phyloP scores from a whole-genome alignment of 768 basidiomycete genomes.

The Hygrophorus pudorinus region DNA sequence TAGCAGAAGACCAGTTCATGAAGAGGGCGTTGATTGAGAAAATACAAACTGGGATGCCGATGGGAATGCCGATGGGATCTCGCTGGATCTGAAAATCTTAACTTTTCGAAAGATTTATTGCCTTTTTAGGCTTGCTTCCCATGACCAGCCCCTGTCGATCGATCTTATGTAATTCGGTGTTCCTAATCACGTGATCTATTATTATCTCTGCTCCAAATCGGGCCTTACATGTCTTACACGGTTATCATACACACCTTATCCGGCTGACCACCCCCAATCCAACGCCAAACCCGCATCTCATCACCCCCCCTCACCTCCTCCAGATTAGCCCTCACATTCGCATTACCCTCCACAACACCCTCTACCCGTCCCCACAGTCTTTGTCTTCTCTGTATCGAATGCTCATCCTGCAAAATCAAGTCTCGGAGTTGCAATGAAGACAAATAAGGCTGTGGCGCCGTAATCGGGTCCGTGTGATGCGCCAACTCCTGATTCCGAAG shows the following conservation, averaged over 20 bases:
- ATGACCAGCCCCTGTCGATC: no score
- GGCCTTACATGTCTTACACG: background rate
- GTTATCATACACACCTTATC: no score
- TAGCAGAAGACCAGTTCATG: constrained; percentile 96
- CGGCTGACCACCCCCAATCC: constrained; percentile 58
- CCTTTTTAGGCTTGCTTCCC: background rate
- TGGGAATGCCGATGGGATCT: constrained; percentile 32
- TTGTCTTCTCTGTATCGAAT: constrained; percentile 54
- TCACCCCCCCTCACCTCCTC: constrained; percentile 82
- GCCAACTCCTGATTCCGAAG: constrained; percentile 76
- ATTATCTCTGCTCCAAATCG: no score
- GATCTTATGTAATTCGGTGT: no score
- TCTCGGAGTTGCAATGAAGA: constrained; percentile 86
- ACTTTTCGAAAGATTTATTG: background rate
- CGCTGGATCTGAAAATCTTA: constrained; percentile 18
- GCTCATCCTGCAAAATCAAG: constrained; percentile 72
- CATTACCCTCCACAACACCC: constrained; percentile 78
- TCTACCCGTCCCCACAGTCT: constrained; percentile 79
- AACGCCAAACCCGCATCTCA: constrained; percentile 84
- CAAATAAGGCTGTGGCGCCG: constrained; percentile 63
- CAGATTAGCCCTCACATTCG: constrained; percentile 78
- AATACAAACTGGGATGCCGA: constrained; percentile 56
- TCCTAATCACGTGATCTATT: no score
- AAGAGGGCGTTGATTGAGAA: constrained; percentile 92
- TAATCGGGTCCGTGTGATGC: constrained; percentile 75